Percentiles rank a stretch among this genome's conserved stretches.
Conservation (phyloP, 305 asterid species). For the Caryopteris hybrid region DNA sequence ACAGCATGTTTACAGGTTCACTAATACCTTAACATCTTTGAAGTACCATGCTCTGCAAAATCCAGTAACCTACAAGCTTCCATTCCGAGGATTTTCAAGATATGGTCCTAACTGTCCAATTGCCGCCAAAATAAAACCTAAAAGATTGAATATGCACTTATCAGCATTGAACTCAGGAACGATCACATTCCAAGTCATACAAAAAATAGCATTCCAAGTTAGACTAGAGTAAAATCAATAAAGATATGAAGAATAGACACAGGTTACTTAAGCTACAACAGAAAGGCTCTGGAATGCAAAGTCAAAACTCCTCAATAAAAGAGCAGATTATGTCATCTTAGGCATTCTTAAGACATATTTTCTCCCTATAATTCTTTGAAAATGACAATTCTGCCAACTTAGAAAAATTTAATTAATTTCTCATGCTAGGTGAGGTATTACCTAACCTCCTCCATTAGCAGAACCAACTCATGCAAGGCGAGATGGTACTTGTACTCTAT, state of each 20-base stretch:
- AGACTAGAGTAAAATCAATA: neutral
- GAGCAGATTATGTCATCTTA: neutral
- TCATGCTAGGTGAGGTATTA: too few relatives aligned
- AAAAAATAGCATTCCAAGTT: too few relatives aligned
- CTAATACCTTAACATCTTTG: neutral
- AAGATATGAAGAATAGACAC: neutral
- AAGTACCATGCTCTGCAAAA: slow-evolving; percentile 15
- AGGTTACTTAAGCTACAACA: neutral
- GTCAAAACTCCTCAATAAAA: neutral
- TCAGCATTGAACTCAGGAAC: neutral
- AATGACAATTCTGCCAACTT: too few relatives aligned
- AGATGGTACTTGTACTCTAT: neutral
- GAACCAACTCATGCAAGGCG: neutral
- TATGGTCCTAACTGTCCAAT: slow-evolving; percentile 60
- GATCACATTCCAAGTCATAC: too few relatives aligned
- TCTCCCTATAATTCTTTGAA: neutral
- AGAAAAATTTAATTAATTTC: too few relatives aligned
- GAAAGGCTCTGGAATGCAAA: too few relatives aligned
- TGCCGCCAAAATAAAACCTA: slow-evolving; percentile 92
- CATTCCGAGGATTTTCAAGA: slow-evolving; percentile 65
- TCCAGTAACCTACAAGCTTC: slow-evolving; percentile 42
- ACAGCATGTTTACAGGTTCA: neutral
- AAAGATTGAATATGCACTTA: neutral
- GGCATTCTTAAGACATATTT: neutral
- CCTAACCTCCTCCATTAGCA: too few relatives aligned